Evolutionary conservation across 129 eudicot genomes (phyloP).

Genomic region (Scalesia atractyloides): DNA sequence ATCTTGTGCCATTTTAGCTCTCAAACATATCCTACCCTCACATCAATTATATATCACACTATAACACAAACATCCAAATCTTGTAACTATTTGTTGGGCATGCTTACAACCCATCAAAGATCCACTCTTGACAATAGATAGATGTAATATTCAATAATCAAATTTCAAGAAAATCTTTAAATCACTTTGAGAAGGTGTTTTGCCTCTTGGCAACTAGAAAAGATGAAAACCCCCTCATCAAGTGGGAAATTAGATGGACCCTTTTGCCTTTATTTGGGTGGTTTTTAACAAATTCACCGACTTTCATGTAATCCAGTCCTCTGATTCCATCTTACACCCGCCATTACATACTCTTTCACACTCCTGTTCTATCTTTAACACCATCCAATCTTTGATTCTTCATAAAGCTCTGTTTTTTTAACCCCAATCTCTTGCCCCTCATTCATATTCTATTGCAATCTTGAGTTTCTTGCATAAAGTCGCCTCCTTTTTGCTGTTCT

Average conservation of each 20-base stretch:
- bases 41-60: background rate
- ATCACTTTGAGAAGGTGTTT: conserved; percentile 28
- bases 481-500: conserved; percentile 4
- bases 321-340: conserved; percentile 6
- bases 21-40: no score
- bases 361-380: conserved; percentile 30
- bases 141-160: conserved; percentile 19
- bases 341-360: conserved; percentile 24
- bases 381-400: conserved; percentile 34
- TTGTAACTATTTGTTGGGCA: background rate
- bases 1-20: no score
- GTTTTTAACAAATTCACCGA: conserved; percentile 41
- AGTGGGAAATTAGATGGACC: conserved; percentile 26
- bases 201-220: conserved; percentile 40
- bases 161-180: background rate
- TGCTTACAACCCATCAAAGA: conserved; percentile 16
- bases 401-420: conserved; percentile 13
- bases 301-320: conserved; percentile 2
- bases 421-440: no score
- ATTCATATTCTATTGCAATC: no score
- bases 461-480: background rate
- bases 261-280: conserved; percentile 20
- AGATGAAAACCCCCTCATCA: conserved; percentile 21
- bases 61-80: conserved; percentile 4
- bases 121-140: conserved; percentile 4